Evolutionary conservation across 371 early-diverging fungal species (phyloP), one percentile per base, ranked within the genome.

Genomic region (Nosema muscidifuracis): DNA sequence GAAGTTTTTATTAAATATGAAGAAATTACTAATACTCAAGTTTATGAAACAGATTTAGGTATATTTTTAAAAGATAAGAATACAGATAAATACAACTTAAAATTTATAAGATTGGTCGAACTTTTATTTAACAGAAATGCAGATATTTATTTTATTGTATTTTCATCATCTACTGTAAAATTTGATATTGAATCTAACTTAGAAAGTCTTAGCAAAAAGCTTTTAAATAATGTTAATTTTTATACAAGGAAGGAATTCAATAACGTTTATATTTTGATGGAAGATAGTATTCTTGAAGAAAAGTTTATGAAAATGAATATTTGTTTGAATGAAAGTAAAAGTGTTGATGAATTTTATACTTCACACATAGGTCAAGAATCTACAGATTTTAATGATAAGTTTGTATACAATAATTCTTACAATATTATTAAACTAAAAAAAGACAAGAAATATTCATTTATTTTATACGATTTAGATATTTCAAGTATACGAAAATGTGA

Each of bases 401-500:
- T 64, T 47, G 38, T 33, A 22, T 2, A 26, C 36, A 34, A 42
- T 26, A 6, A 43, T 31, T 26, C 24, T 16, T 34, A 58, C 38
- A 20, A 18, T 47, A 42, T 55, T 56, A 13, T 63, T 60, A 13
- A 24, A 31, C 16, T 34, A 63, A 36, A 44, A 10, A n/a, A 12
- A 12, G 47, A 6, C n/a, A 47, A 47, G n/a, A 47, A n/a, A 12
- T 47, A 47, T 47, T 4, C 4, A 12, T n/a, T 47, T n/a, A 12
- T 79, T 38, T 63, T 79, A 31, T 31, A 73, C 0, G 66, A 73
- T 22, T 43, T 56, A 12, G 60, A 70, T 50, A 40, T 76, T 22
- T 44, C 55, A 16, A 42, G 57, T 24, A 62, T 79, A 16, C 67
- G 76, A 50, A 60, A 64, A 33, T 47, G 68, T 28, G 79, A 79